These are phyloP conservation scores for Silene coronaria DNA, from an alignment of 179 eudicot species.

Conservation along the genomic window DNA sequence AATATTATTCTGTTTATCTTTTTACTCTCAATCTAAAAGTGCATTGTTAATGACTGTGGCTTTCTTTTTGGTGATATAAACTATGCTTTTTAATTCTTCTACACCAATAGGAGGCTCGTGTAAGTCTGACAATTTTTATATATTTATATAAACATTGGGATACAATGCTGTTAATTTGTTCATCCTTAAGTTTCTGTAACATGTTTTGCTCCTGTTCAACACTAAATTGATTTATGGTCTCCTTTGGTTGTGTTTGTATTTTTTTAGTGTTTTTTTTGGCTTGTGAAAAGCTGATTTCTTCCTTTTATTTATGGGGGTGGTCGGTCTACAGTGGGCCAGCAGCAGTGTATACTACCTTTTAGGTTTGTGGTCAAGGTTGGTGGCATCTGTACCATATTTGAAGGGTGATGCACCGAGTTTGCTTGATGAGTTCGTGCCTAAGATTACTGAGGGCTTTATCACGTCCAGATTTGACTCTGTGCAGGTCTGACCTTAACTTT, in stretches of 20 bases:
- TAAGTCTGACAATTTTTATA: too few relatives aligned
- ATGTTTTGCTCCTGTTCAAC: not conserved
- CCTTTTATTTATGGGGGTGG: constrained; percentile 17
- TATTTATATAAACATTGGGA: not conserved
- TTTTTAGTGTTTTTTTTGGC: not conserved
- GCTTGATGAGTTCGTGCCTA: constrained; percentile 90
- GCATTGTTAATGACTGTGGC: not conserved
- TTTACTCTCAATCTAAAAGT: not conserved
- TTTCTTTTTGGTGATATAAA: not conserved
- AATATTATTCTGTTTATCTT: not conserved
- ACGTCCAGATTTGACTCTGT: constrained; percentile 89
- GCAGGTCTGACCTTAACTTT: constrained; percentile 45
- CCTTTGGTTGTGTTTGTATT: constrained; percentile 7
- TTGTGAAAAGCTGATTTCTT: not conserved
- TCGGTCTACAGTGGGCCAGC: constrained; percentile 74
- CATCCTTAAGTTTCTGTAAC: not conserved
- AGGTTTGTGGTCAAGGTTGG: constrained; percentile 96
- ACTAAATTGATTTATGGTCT: not conserved
- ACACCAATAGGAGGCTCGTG: too few relatives aligned
- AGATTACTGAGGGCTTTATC: constrained; percentile 85
- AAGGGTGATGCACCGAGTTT: constrained; percentile 79
- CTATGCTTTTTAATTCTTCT: not conserved
- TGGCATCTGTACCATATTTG: constrained; percentile 86
- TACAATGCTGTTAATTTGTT: not conserved
- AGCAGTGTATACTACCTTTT: constrained; percentile 94